Evolutionary conservation across 1,284 basidiomycete genomes (phyloP).

Genomic region (Hortiboletus rubellus): DNA sequence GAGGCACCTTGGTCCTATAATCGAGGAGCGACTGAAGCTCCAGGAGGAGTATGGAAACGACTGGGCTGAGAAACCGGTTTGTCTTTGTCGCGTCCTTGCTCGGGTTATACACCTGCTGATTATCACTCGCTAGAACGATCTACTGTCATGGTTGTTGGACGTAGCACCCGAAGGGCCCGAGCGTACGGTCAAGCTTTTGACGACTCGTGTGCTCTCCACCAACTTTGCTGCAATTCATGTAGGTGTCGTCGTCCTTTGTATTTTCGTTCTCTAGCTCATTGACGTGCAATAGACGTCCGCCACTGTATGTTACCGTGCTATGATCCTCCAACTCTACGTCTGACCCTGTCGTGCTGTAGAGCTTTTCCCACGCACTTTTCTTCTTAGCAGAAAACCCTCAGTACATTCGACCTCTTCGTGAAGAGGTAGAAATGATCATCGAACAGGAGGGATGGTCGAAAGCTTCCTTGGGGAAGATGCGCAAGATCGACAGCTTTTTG

Average conservation of each 20-base stretch:
- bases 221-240: slow-evolving; percentile 44
- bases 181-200: slow-evolving; percentile 30
- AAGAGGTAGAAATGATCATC: no score
- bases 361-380: slow-evolving; percentile 39
- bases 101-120: slow-evolving; percentile 15
- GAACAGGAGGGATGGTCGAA: slow-evolving; percentile 38
- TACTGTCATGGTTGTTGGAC: slow-evolving; percentile 47
- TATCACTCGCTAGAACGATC: background rate
- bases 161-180: slow-evolving; percentile 30
- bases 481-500: slow-evolving; percentile 37
- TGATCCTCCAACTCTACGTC: background rate
- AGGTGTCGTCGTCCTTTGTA: background rate
- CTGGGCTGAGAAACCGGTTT: slow-evolving; percentile 41
- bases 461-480: slow-evolving; percentile 40
- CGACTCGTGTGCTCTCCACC: slow-evolving; percentile 33
- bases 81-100: slow-evolving; percentile 20
- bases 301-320: background rate
- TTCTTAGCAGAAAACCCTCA: no score
- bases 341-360: background rate
- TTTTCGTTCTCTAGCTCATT: background rate
- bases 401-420: no score
- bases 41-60: slow-evolving; percentile 37
- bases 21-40: slow-evolving; percentile 38
- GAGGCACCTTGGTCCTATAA: slow-evolving; percentile 23
- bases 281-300: slow-evolving; percentile 10